A percentile compares a stretch with the other conserved stretches of the same genome.
phyloP scores from a whole-genome alignment of 2,329 filamentous ascomycete genomes.

The Paecilomyces sp. region DNA sequence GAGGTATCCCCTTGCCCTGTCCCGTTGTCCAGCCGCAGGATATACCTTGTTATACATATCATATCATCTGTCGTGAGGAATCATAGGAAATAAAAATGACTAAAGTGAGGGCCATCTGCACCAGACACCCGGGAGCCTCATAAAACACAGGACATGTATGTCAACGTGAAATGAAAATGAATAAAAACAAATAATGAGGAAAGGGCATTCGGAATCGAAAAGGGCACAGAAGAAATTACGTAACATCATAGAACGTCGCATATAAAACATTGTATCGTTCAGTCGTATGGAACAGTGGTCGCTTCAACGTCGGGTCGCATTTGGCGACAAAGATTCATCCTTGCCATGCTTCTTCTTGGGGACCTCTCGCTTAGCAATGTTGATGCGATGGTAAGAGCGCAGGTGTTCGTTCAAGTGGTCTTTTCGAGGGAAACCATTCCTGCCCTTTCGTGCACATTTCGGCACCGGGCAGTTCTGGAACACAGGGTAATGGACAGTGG shows the following conservation, averaged over 20 bases:
- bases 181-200: background rate
- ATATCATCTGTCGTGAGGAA: background rate
- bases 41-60: background rate
- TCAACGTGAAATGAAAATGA: background rate
- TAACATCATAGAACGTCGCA: background rate
- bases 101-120: background rate
- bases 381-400: conserved; percentile 47
- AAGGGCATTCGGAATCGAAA: background rate
- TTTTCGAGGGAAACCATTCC: conserved; percentile 47
- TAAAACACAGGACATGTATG: background rate
- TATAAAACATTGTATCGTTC: background rate
- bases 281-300: background rate
- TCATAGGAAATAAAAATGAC: background rate
- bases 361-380: conserved; percentile 34
- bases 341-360: conserved; percentile 17
- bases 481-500: conserved; percentile 39
- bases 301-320: background rate
- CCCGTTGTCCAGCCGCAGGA: background rate
- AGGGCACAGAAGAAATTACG: background rate
- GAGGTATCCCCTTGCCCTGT: background rate
- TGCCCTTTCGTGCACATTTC: conserved; percentile 39
- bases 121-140: background rate
- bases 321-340: background rate
- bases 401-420: conserved; percentile 54
- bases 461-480: conserved; percentile 38